phyloP scores from a whole-genome alignment of 306 rosid species.

The Pyrus bretschneideri region DNA sequence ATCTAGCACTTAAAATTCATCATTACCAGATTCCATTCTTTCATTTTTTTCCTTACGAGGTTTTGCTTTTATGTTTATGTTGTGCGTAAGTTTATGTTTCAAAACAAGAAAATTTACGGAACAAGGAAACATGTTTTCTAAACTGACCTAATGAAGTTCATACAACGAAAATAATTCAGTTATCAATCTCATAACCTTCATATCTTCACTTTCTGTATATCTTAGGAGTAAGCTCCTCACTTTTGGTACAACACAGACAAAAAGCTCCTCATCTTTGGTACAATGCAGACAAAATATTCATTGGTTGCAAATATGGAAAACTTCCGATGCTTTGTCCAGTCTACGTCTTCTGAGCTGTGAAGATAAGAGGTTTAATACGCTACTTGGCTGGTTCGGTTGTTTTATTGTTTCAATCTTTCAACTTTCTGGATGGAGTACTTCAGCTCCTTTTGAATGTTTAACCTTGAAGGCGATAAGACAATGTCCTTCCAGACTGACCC shows the following conservation, averaged over 20 bases:
- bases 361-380: slow-evolving; percentile 3
- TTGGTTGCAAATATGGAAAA: slow-evolving; percentile 12
- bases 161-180: background rate
- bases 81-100: background rate
- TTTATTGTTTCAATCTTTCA: slow-evolving; percentile 38
- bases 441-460: slow-evolving; percentile 75
- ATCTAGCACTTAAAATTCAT: no score
- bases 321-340: slow-evolving; percentile 20
- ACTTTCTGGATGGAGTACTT: slow-evolving; percentile 74
- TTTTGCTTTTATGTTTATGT: background rate
- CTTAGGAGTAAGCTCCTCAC: slow-evolving; percentile 21
- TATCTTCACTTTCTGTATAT: background rate
- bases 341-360: slow-evolving; percentile 2
- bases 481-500: slow-evolving; percentile 95
- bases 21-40: no score
- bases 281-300: slow-evolving; percentile 9
- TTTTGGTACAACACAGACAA: slow-evolving; percentile 9
- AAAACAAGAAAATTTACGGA: background rate
- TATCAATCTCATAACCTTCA: background rate
- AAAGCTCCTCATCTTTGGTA: slow-evolving; percentile 10
- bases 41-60: background rate
- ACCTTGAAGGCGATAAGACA: slow-evolving; percentile 80
- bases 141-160: background rate
- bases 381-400: background rate
- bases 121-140: background rate